These are phyloP conservation scores for Fusarium euwallaceae DNA, from an alignment of 2,329 filamentous ascomycete species.

Conservation along the genomic window DNA sequence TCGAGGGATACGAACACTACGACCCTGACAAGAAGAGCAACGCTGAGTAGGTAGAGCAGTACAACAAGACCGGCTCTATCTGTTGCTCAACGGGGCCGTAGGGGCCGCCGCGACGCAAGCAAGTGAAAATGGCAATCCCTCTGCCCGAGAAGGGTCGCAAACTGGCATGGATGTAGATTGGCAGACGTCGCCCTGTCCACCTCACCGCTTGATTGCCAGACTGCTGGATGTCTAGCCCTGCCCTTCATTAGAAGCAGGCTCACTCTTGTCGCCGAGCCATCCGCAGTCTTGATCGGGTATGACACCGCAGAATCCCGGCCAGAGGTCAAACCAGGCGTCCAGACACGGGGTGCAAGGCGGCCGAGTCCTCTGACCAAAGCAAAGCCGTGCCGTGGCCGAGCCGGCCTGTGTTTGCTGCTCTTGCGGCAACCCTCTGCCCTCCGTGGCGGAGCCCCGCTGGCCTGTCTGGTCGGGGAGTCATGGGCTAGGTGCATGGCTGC, in stretches of 20 bases:
- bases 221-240: slow-evolving; percentile 10
- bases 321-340: slow-evolving; percentile 14
- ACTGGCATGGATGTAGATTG: slow-evolving; percentile 15
- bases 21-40: slow-evolving; percentile 1
- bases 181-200: slow-evolving; percentile 17
- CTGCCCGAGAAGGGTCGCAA: slow-evolving; percentile 16
- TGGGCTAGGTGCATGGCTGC: slow-evolving; percentile 17
- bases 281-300: slow-evolving; percentile 17
- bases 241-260: slow-evolving; percentile 2
- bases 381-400: slow-evolving; percentile 21
- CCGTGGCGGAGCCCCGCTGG: slow-evolving; percentile 30
- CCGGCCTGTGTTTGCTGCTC: slow-evolving; percentile 25
- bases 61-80: slow-evolving; percentile 18
- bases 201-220: slow-evolving; percentile 31
- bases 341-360: slow-evolving; percentile 13
- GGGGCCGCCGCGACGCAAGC: slow-evolving; percentile 27
- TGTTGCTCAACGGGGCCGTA: slow-evolving; percentile 15
- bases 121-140: slow-evolving; percentile 30
- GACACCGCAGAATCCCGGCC: slow-evolving; percentile 10
- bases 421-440: slow-evolving; percentile 24
- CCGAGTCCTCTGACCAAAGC: slow-evolving; percentile 20
- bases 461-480: slow-evolving; percentile 12
- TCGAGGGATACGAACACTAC: slow-evolving; percentile 6
- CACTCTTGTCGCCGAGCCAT: slow-evolving; percentile 18
- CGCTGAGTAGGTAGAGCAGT: not conserved